Evolutionary conservation across 305 asterid genomes (phyloP), one percentile per base, ranked within the genome.

Genomic region (Solanum hybrid): DNA sequence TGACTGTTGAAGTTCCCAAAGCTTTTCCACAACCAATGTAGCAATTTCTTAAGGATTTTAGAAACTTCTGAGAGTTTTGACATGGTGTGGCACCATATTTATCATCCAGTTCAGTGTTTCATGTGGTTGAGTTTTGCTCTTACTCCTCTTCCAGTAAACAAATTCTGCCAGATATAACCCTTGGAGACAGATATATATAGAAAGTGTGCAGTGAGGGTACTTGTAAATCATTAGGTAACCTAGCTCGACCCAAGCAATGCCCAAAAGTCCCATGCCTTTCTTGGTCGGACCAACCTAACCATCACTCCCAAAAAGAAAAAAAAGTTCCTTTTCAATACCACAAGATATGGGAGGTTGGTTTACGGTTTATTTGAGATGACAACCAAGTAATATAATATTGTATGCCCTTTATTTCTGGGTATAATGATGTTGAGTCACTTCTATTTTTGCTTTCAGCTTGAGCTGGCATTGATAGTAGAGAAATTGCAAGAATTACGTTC

Each of bases 401-500:
- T 29, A 34, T 84, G 37, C 8, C 42, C 42, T 31, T 31, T 84
- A 28, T 84, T 84, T 84, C 42, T 46, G 14, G 88, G 42, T 31
- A 84, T 84, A 33, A 46, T 18, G 42, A 11, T 84, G 88, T 29
- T 84, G 88, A 51, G 75, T 84, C 87, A 88, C 9, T 75, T n/a
- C 26, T 51, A 84, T 75, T 89, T 91, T 67, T 35, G 71, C 69
- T 94, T 94, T 90, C 94, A 97, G 99, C 98, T 97, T 89, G 99
- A 97, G 94, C 94, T 95, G 93, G 97, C 95, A 90, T 92, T 97
- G 95, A 94, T 96, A 14, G 98, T 97, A 89, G 99, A 97, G 90
- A 97, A 95, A 96, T 92, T 97, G 90, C 99, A 96, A 94, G 99
- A 97, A 89, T 90, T 97, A 79, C 96, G 99, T 84, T 93, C 98